Percentiles rank a stretch among this genome's conserved stretches.
Evolutionary conservation across 805 yeast genomes (phyloP).

Genomic region (Saccharomycopsis malanga): DNA sequence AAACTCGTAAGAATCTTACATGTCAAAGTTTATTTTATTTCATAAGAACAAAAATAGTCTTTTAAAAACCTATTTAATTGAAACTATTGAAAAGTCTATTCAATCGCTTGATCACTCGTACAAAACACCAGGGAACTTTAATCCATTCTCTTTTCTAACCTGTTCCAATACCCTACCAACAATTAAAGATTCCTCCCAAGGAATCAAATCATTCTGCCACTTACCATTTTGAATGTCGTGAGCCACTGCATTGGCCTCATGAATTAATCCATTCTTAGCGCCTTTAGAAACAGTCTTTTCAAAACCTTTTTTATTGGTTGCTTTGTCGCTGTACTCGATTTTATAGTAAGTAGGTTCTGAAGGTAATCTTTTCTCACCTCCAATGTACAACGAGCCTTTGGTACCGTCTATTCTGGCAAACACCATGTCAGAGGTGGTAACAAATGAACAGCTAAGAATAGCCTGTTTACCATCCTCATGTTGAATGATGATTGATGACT

Average conservation of each 20-base stretch:
- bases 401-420: conserved; percentile 15
- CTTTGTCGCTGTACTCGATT: conserved; percentile 29
- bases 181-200: conserved; percentile 40
- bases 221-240: conserved; percentile 36
- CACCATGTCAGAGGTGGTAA: conserved; percentile 1
- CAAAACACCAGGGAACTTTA: conserved; percentile 33
- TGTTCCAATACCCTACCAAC: conserved; percentile 45
- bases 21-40: too few species aligned
- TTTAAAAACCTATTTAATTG: too few species aligned
- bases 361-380: conserved; percentile 14
- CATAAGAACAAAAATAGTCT: too few species aligned
- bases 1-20: too few species aligned
- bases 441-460: conserved; percentile 29
- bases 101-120: conserved; percentile 12
- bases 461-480: conserved; percentile 38
- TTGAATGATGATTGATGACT: conserved; percentile 32
- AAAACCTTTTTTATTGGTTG: conserved; percentile 23
- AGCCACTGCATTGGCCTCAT: conserved; percentile 51
- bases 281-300: conserved; percentile 30
- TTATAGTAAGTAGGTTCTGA: conserved; percentile 27
- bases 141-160: conserved; percentile 37
- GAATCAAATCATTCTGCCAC: conserved; percentile 31
- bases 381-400: conserved; percentile 17
- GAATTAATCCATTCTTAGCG: conserved; percentile 43
- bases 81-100: too few species aligned